phyloP scores from a whole-genome alignment of 352 stramenopile genomes.

The Thalassiosira exigua region DNA sequence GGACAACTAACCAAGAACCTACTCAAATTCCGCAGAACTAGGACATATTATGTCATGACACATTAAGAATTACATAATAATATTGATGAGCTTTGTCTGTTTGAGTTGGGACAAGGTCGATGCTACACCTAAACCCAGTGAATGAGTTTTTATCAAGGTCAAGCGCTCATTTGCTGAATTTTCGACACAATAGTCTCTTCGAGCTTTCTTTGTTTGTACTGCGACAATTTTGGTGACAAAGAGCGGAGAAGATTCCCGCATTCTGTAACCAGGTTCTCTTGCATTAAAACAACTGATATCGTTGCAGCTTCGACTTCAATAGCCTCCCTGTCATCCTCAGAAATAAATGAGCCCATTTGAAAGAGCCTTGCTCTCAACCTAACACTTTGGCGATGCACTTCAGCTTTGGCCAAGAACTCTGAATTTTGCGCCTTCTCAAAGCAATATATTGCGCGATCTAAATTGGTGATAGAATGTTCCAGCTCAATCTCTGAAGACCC shows the following conservation, averaged over 20 bases:
- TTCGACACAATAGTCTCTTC: constrained; percentile 23
- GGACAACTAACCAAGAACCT: no score
- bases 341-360: not conserved
- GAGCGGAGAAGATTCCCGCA: constrained; percentile 23
- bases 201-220: constrained; percentile 34
- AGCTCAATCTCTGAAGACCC: constrained; percentile 37
- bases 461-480: constrained; percentile 14
- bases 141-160: no score
- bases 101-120: no score
- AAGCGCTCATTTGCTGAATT: no score
- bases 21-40: no score
- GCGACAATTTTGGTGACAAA: constrained; percentile 15
- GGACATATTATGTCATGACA: no score
- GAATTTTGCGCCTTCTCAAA: constrained; percentile 47
- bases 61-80: no score
- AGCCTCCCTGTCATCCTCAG: not conserved
- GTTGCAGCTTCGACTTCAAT: constrained; percentile 23
- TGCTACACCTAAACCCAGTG: no score
- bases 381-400: constrained; percentile 30
- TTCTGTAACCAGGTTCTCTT: constrained; percentile 29
- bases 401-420: constrained; percentile 41
- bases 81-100: no score
- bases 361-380: constrained; percentile 6
- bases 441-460: constrained; percentile 59
- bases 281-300: constrained; percentile 3